Evolutionary conservation across 1,139 yeast species (phyloP).

Genomic region (Meyerozyma carpophila): DNA sequence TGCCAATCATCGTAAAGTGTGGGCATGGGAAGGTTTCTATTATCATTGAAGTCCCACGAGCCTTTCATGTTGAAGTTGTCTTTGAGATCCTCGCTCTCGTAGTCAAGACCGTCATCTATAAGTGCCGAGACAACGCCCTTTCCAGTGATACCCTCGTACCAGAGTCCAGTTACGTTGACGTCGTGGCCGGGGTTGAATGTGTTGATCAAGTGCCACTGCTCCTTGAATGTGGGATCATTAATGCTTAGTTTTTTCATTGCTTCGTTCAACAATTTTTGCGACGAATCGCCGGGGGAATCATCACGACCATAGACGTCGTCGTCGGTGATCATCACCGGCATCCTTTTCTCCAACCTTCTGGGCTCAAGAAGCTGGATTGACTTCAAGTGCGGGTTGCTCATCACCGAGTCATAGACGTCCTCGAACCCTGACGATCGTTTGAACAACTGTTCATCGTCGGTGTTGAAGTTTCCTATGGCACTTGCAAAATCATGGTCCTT

Average conservation of each 20-base stretch:
- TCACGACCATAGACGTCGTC: constrained; percentile 5
- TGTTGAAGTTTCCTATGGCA: constrained; percentile 32
- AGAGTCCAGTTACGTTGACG: constrained; percentile 79
- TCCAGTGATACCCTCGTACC: constrained; percentile 83
- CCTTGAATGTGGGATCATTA: constrained; percentile 70
- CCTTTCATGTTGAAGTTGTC: constrained; percentile 74
- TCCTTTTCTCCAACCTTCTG: constrained; percentile 40
- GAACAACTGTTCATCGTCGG: constrained; percentile 22
- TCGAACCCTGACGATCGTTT: constrained; percentile 25
- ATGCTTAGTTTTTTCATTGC: constrained; percentile 57
- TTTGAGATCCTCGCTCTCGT: constrained; percentile 64
- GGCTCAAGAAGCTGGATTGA: constrained; percentile 51
- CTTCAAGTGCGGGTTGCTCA: constrained; percentile 22
- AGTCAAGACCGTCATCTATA: constrained; percentile 93
- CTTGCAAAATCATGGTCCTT: constrained; percentile 31
- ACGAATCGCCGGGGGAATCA: constrained; percentile 38
- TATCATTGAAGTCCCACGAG: constrained; percentile 85
- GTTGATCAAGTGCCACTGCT: constrained; percentile 91
- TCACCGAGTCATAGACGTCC: constrained; percentile 22
- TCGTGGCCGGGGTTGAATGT: constrained; percentile 72
- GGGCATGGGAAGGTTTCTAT: constrained; percentile 73
- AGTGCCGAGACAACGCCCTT: constrained; percentile 77
- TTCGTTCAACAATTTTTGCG: constrained; percentile 36
- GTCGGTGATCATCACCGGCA: constrained; percentile 27
- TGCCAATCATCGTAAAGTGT: constrained; percentile 80